Conservation (phyloP, 495 filamentous ascomycete genomes). For the Parachaetomium inaequale region DNA sequence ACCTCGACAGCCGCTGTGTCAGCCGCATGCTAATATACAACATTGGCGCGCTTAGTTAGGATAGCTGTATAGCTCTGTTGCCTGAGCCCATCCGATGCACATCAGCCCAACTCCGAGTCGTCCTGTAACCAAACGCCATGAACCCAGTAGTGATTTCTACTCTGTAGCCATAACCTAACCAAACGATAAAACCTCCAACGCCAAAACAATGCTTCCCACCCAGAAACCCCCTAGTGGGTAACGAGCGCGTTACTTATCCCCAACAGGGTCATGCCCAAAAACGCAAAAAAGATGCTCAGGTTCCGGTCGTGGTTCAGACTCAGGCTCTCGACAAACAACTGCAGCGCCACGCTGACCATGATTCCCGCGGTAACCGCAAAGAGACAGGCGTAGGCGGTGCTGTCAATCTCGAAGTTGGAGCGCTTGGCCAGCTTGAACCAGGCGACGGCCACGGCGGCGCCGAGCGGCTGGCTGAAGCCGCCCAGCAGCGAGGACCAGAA, state of each 20-base stretch:
- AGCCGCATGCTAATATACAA: neutral
- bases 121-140: neutral
- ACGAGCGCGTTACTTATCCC: conserved; percentile 78
- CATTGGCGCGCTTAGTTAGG: neutral
- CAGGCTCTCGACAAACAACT: conserved; percentile 83
- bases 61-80: neutral
- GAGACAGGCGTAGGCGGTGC: conserved; percentile 78
- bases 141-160: neutral
- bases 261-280: conserved; percentile 85
- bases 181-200: neutral
- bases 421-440: conserved; percentile 67
- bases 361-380: conserved; percentile 90
- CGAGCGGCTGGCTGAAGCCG: conserved; percentile 80
- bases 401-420: conserved; percentile 52
- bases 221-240: neutral
- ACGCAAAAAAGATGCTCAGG: conserved; percentile 79
- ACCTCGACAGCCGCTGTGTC: too few species aligned
- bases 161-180: neutral
- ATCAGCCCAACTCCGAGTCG: neutral
- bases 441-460: conserved; percentile 75
- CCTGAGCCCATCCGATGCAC: too few species aligned
- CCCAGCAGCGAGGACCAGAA: conserved; percentile 79
- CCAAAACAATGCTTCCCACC: neutral
- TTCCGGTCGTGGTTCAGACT: conserved; percentile 73
- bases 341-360: conserved; percentile 87